A percentile compares a stretch with the other conserved stretches of the same genome.
These are phyloP conservation scores for Leccinum disarticulatum DNA, from an alignment of 768 basidiomycete species.

Conservation along the genomic window DNA sequence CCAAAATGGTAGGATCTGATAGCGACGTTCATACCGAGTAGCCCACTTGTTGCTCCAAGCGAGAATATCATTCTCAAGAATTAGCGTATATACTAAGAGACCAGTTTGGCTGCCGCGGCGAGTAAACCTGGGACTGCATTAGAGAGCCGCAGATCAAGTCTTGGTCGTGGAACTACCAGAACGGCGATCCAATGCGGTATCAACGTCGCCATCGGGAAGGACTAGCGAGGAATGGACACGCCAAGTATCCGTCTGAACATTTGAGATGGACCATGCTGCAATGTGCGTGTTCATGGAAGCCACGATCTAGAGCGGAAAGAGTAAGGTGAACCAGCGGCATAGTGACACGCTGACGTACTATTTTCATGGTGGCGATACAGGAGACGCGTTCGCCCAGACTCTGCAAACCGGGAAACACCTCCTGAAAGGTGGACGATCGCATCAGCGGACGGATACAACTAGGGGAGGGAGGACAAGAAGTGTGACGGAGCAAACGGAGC, in stretches of 20 bases:
- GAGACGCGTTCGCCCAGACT: slow-evolving; percentile 48
- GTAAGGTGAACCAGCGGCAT: slow-evolving; percentile 1
- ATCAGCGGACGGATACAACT: slow-evolving; percentile 76
- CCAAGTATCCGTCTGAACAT: slow-evolving; percentile 62
- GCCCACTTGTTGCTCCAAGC: slow-evolving; percentile 85
- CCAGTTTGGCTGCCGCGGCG: slow-evolving; percentile 57
- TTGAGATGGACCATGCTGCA: slow-evolving; percentile 79
- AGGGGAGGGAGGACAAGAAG: slow-evolving; percentile 2
- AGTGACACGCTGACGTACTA: slow-evolving; percentile 49
- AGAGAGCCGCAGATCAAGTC: slow-evolving; percentile 16
- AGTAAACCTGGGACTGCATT: slow-evolving; percentile 59
- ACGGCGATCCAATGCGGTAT: slow-evolving; percentile 70
- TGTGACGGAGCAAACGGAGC: background rate
- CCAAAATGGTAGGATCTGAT: slow-evolving; percentile 5
- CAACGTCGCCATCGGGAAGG: slow-evolving; percentile 51
- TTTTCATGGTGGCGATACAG: slow-evolving; percentile 71
- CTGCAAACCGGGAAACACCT: slow-evolving; percentile 68
- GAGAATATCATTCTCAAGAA: slow-evolving; percentile 78
- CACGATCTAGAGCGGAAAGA: slow-evolving; percentile 52
- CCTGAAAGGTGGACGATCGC: slow-evolving; percentile 71
- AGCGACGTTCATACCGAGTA: slow-evolving; percentile 44
- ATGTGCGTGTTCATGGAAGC: slow-evolving; percentile 67
- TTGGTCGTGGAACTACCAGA: slow-evolving; percentile 50
- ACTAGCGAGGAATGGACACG: slow-evolving; percentile 78
- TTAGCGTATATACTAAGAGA: slow-evolving; percentile 73